Base-by-base conservation (phyloP, 352 stramenopile species). In the Peronospora belbahrii region DNA sequence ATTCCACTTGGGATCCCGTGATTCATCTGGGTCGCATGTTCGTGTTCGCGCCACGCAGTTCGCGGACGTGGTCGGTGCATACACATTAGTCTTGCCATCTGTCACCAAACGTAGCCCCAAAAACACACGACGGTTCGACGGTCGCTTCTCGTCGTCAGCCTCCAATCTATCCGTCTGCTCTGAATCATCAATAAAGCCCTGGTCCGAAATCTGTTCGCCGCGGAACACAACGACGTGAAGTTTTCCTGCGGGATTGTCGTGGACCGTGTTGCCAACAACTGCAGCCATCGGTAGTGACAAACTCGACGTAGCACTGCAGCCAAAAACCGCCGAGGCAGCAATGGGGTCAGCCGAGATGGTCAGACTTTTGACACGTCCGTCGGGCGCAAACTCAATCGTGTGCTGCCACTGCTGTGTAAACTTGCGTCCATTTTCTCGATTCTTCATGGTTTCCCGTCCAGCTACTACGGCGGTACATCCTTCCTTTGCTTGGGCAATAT, bases 371-470 rank as follows among this genome's bases (percentile, higher is more conserved):
- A 94, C 79, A 28, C 81, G 75, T 39, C 83, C 83, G 47, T 92
- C 79, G 4, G 80, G 77, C 2, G 80, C 78, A 42, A 94, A 94
- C 46, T 92, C 78, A 53, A 94, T 90, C 42, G 80, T 92, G 63
- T 94, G 83, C 44, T 92, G 78, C 83, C 83, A 94, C 39, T 92
- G 80, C 63, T 94, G 83, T 43, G 80, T 92, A 42, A 94, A 94
- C 51, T 88, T 91, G 48, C 83, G 78, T 22, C 75, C 74, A 39
- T 92, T 94, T 54, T 89, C 74, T 46, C 80, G 67, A 54, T 92
- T 94, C 52, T 89, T 89, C 80, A 94, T 92, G 13, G 83, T 94
- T 48, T 94, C 83, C 22, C 83, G 63, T 3, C 83, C 83, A 10
- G 80, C 78, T 0, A 94, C 80, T 4, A 94, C 80, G 0, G 83